These are phyloP conservation scores for Grosmannia serpens DNA, from an alignment of 2,329 filamentous ascomycete genomes.

Conservation along the genomic window DNA sequence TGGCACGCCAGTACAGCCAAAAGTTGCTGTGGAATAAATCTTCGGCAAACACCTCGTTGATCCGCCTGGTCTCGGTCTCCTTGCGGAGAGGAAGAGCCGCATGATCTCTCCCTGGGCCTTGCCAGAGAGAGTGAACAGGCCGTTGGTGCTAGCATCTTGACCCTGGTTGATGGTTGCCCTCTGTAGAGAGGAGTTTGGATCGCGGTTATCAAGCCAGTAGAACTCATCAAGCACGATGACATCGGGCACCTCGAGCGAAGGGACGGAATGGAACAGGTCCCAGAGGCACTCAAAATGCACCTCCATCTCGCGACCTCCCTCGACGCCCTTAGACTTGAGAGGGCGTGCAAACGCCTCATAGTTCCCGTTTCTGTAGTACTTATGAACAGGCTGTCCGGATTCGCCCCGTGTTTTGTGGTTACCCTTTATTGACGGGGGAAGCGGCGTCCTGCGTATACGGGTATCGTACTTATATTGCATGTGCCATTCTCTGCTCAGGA, in stretches of 20 bases:
- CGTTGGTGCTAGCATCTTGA: slow-evolving; percentile 16
- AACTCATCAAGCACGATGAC: slow-evolving; percentile 21
- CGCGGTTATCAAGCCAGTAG: slow-evolving; percentile 20
- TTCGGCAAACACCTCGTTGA: slow-evolving; percentile 17
- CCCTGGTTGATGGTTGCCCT: slow-evolving; percentile 18
- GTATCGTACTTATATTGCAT: not conserved
- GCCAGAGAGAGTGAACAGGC: slow-evolving; percentile 17
- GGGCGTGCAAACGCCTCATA: slow-evolving; percentile 15
- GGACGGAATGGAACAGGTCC: slow-evolving; percentile 20
- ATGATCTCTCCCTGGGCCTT: slow-evolving; percentile 20
- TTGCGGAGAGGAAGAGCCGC: slow-evolving; percentile 19
- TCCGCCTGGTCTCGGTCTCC: slow-evolving; percentile 17
- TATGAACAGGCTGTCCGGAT: not conserved
- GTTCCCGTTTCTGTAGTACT: slow-evolving; percentile 17
- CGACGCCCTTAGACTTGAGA: slow-evolving; percentile 12
- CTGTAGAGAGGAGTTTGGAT: slow-evolving; percentile 16
- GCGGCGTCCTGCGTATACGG: not conserved
- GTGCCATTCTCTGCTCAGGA: not conserved
- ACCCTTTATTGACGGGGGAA: not conserved
- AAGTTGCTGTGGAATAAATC: slow-evolving; percentile 25
- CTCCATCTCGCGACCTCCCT: slow-evolving; percentile 21
- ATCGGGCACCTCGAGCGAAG: slow-evolving; percentile 16
- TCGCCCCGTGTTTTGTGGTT: not conserved
- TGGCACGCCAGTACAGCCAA: slow-evolving; percentile 25
- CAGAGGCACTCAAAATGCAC: slow-evolving; percentile 21